Percentiles rank a stretch among this genome's conserved stretches.
Conservation (phyloP, 2,329 filamentous ascomycete genomes). For the Cercospora berteroae region DNA sequence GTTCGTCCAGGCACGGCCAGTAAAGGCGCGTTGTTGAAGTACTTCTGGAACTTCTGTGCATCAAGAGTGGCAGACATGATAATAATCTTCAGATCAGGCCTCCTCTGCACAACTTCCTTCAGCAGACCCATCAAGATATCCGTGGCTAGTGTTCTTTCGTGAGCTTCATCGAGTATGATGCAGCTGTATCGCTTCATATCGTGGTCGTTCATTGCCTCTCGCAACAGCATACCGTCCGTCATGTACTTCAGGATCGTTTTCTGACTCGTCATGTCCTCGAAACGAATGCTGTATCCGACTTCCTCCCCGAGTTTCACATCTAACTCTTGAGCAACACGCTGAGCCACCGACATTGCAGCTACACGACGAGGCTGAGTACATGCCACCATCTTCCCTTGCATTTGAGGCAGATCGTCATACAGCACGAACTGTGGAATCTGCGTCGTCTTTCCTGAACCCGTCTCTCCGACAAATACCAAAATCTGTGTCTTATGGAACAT, state of each 20-base stretch:
- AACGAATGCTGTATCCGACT: slow-evolving; percentile 98
- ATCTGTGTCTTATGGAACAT: slow-evolving; percentile 94
- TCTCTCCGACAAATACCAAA: slow-evolving; percentile 97
- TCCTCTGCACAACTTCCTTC: slow-evolving; percentile 79
- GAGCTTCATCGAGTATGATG: slow-evolving; percentile 97
- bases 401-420: slow-evolving; percentile 90
- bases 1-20: slow-evolving; percentile 93
- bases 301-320: slow-evolving; percentile 90
- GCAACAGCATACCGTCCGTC: slow-evolving; percentile 97
- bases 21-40: slow-evolving; percentile 92
- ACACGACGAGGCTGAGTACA: slow-evolving; percentile 98
- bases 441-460: slow-evolving; percentile 97
- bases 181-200: slow-evolving; percentile 89
- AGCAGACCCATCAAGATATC: slow-evolving; percentile 96
- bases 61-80: slow-evolving; percentile 99
- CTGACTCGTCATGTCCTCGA: slow-evolving; percentile 87
- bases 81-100: slow-evolving; percentile 92
- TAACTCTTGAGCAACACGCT: slow-evolving; percentile 96
- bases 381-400: slow-evolving; percentile 82
- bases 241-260: slow-evolving; percentile 98
- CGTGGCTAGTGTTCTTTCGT: slow-evolving; percentile 94
- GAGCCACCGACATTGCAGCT: slow-evolving; percentile 96
- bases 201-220: slow-evolving; percentile 95
- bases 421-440: slow-evolving; percentile 98
- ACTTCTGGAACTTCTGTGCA: slow-evolving; percentile 95